Evolutionary conservation across 73 alveolate species (phyloP).

Genomic region (Paramecium primaurelia): DNA sequence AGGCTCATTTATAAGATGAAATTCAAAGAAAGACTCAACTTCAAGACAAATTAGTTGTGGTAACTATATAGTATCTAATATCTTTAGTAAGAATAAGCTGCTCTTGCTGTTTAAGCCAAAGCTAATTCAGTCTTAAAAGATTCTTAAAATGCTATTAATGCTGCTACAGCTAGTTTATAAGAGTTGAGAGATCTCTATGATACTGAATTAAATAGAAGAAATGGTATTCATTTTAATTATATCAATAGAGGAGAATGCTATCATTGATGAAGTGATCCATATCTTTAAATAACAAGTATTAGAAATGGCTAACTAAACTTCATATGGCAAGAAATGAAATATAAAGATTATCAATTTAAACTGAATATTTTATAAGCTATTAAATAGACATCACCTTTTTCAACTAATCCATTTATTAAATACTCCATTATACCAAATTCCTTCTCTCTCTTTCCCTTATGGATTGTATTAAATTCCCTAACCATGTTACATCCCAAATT

Average conservation of each 20-base stretch:
- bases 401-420: slow-evolving; percentile 50
- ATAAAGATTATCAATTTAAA: background rate
- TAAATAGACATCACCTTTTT: background rate
- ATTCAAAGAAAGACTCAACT: slow-evolving; percentile 30
- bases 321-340: slow-evolving; percentile 38
- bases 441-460: slow-evolving; percentile 62
- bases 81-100: slow-evolving; percentile 42
- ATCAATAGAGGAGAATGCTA: slow-evolving; percentile 22
- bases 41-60: slow-evolving; percentile 41
- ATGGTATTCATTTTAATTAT: background rate
- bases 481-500: slow-evolving; percentile 41
- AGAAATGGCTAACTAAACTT: slow-evolving; percentile 2
- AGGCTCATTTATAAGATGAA: slow-evolving; percentile 22
- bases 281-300: slow-evolving; percentile 9
- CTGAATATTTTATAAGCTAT: background rate
- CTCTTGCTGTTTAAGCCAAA: slow-evolving; percentile 33
- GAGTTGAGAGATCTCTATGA: background rate
- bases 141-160: slow-evolving; percentile 43
- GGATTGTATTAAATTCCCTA: slow-evolving; percentile 47
- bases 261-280: slow-evolving; percentile 45
- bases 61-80: background rate
- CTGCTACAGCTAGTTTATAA: background rate
- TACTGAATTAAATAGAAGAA: slow-evolving; percentile 42
- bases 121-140: slow-evolving; percentile 12
- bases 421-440: slow-evolving; percentile 48